Evolutionary conservation across 2,329 filamentous ascomycete species (phyloP), one percentile per base, ranked within the genome.

Genomic region (Ophiostoma perfectum): DNA sequence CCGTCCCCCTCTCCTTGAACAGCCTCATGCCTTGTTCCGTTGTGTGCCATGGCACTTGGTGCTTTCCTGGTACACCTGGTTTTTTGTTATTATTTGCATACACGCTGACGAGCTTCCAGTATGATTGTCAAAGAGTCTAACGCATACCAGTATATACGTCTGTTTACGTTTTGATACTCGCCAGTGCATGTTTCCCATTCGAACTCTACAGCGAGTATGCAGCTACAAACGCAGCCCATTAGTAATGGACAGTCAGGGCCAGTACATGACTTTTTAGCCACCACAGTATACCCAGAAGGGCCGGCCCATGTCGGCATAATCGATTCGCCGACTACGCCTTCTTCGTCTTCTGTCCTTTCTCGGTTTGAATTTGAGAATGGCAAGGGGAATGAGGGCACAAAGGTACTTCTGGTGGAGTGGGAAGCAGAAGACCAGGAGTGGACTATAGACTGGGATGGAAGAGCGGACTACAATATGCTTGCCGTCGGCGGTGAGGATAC

Each of bases 361-460:
- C 88, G 93, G 70, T 97, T 96, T 78, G 93, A 97, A 77, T 96
- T 96, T 76, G 90, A 93, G 78, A 82, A 86, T 0, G 89, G 88
- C 47, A 86, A 85, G 76, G 90, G 87, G 65, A 91, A 92, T 74
- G 90, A 93, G 72, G 92, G 92, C 55, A 96, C 92, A 71, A 97
- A 96, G 81, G 89, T 97, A 71, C 81, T 97, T 73, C 95, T 97
- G 92, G 89, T 96, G 52, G 92, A 97, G 77, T 97, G 93, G 93
- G 88, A 91, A 76, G 70, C 70, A 41, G 60, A 18, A 6, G 38
- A 39, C 5, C 55, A 36, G 12, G 76, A 77, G 70, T 96, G 92
- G 92, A 85, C 90, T 69, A 88, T 96, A 27, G 89, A 87, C 1
- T 96, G 93, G 92, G 87, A 93, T 58, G 90, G 91, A 62, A 96